Base-by-base conservation (phyloP, 345 rosid species). In the Syzygium aromaticum region DNA sequence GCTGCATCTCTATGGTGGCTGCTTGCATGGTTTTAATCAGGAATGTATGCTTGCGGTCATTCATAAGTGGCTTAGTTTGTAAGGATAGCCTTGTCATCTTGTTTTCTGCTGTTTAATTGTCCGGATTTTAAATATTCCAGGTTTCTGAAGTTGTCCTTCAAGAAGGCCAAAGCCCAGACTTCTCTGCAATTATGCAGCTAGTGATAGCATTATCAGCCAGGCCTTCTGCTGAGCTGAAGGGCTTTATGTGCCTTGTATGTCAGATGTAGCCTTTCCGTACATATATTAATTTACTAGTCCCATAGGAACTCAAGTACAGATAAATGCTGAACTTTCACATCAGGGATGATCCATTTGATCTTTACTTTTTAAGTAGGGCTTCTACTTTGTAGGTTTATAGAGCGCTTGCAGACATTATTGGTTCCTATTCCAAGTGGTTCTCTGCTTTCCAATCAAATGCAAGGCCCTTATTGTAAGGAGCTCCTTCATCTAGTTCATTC, bases 371-470 rank as follows among this genome's bases (percentile, higher is more conserved):
- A 57, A 54, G 89, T 84, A 53, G 53, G 53, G 86, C 53, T 40
- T 88, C 52, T 89, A 88, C 67, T 57, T 91, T 94, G 87, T 92
- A 97, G 99, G 98, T 97, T 86, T 95, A 94, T 92, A 96, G 95
- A 91, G 94, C 98, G 83, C 95, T 96, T 86, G 97, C 99, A 51
- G 97, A 97, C 85, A 96, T 95, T 90, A 91, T 96, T 90, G 99
- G 98, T 90, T 97, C 99, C 87, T 97, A 94, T 92, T 96, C 99
- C 86, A 96, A 94, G 92, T 97, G 95, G 97, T 93, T 97, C 87
- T 92, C 97, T 90, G 86, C 93, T 88, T 92, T 89, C 88, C 95
- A 94, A 90, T 92, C 91, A 90, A 92, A 94, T 86, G 88, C 95
- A 16, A 91, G 96, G 87, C 94, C 98, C 73, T 89, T 94, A 89